These are phyloP conservation scores for Cenchrus purpureus DNA, from an alignment of 176 grass and related monocot genomes.

Conservation along the genomic window DNA sequence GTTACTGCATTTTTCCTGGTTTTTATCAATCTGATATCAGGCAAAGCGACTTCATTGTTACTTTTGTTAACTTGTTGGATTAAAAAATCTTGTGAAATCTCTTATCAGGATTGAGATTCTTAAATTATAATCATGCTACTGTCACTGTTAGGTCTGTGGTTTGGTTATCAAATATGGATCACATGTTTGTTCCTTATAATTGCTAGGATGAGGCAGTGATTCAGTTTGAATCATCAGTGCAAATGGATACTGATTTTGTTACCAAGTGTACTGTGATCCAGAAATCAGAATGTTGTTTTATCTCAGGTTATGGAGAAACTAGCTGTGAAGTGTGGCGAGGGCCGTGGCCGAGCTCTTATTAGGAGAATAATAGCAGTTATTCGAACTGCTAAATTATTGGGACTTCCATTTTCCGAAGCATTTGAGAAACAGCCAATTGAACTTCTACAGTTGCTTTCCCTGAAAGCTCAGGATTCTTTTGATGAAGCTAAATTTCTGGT, in stretches of 20 bases:
- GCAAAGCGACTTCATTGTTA: constrained; percentile 3
- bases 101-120: not conserved
- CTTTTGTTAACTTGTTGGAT: not conserved
- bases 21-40: not conserved
- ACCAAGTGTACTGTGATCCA: constrained; percentile 11
- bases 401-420: constrained; percentile 81
- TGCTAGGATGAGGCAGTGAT: not conserved
- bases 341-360: constrained; percentile 75
- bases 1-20: constrained; percentile 6
- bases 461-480: constrained; percentile 92
- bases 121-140: not conserved
- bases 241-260: constrained; percentile 28
- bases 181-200: not conserved
- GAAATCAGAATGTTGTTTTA: constrained; percentile 33
- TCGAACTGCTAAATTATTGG: constrained; percentile 77
- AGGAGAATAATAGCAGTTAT: constrained; percentile 84
- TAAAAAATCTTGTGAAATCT: constrained; percentile 15
- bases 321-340: constrained; percentile 74
- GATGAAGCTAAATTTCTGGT: constrained; percentile 92
- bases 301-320: constrained; percentile 82
- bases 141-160: constrained; percentile 10
- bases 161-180: constrained; percentile 14
- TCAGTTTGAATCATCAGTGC: not conserved
- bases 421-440: constrained; percentile 90
- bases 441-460: constrained; percentile 89